These are phyloP conservation scores for Pythium insidiosum DNA, from an alignment of 352 stramenopile genomes.

Conservation along the genomic window DNA sequence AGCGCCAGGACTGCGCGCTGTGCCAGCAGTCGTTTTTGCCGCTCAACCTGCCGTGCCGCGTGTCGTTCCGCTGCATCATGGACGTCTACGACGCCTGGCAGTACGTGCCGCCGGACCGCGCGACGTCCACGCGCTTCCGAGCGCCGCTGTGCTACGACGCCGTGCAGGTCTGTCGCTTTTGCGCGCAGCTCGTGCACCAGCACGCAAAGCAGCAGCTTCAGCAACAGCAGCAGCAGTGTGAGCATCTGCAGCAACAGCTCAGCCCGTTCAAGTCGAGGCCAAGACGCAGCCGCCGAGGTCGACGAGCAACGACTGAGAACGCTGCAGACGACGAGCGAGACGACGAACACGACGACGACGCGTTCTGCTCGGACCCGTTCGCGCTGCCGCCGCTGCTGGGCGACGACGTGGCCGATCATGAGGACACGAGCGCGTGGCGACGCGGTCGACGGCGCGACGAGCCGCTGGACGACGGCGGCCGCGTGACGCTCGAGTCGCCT, in stretches of 20 bases:
- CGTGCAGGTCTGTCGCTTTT: conserved; percentile 66
- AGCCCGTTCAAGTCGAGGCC: conserved; percentile 12
- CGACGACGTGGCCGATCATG: conserved; percentile 24
- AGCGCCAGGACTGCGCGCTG: conserved; percentile 52
- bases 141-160: conserved; percentile 64
- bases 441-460: conserved; percentile 14
- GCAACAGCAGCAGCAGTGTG: background rate
- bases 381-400: conserved; percentile 56
- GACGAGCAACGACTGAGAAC: no score
- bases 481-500: conserved; percentile 22
- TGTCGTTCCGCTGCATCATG: conserved; percentile 77
- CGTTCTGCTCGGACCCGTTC: conserved; percentile 51
- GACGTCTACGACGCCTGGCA: conserved; percentile 55
- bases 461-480: conserved; percentile 6
- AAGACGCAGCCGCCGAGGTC: background rate
- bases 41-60: conserved; percentile 53
- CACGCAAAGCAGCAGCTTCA: conserved; percentile 23
- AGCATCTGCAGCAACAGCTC: conserved; percentile 9
- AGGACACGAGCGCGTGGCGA: background rate
- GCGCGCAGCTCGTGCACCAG: conserved; percentile 57
- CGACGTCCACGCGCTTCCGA: conserved; percentile 38
- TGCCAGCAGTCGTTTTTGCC: conserved; percentile 46
- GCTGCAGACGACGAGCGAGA: no score
- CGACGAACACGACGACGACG: background rate
- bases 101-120: conserved; percentile 37